Percentiles rank a stretch among this genome's conserved stretches.
These are phyloP conservation scores for Paragyromitra xinjiangensis DNA, from an alignment of 495 filamentous ascomycete species.

Conservation along the genomic window DNA sequence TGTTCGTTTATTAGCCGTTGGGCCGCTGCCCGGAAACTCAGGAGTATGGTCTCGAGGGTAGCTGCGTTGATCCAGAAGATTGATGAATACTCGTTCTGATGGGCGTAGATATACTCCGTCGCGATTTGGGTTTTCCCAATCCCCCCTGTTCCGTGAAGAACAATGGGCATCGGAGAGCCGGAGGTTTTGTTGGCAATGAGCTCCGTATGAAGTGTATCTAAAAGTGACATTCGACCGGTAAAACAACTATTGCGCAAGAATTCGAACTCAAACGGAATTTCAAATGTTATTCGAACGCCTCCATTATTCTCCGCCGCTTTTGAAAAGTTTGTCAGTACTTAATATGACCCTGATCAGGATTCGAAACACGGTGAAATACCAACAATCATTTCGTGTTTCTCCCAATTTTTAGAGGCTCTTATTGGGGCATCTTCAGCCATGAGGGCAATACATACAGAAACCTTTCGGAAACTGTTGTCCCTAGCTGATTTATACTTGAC, in stretches of 20 bases:
- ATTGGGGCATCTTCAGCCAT: background rate
- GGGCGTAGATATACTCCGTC: background rate
- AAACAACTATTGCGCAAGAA: background rate
- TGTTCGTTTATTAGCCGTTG: background rate
- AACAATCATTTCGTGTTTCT: background rate
- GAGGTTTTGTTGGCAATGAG: background rate
- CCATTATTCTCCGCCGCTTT: background rate
- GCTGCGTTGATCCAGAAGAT: background rate
- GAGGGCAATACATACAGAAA: background rate
- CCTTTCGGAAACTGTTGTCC: background rate
- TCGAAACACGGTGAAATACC: background rate
- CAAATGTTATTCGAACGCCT: background rate
- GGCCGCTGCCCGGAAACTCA: background rate
- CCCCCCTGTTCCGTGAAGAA: background rate
- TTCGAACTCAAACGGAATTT: background rate
- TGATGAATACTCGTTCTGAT: background rate
- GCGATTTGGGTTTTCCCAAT: background rate
- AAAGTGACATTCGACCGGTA: background rate
- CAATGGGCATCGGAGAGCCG: background rate
- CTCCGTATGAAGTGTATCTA: background rate
- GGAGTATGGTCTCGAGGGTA: background rate
- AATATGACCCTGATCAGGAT: background rate
- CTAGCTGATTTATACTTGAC: slow-evolving; percentile 2
- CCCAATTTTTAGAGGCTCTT: background rate
- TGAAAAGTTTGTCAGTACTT: background rate